Base-by-base conservation (phyloP, 257 asterid species). In the Echites panduratus region DNA sequence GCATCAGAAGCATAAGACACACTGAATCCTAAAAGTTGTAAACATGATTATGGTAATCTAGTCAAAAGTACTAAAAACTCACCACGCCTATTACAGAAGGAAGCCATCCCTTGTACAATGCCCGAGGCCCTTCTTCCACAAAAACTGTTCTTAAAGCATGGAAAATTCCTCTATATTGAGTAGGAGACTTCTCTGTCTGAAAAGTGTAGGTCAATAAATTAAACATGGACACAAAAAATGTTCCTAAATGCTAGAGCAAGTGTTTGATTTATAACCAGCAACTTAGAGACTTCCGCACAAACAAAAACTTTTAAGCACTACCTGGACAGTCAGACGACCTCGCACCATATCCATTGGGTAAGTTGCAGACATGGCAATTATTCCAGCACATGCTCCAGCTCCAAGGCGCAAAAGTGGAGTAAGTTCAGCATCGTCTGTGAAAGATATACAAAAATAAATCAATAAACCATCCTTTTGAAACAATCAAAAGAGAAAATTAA, bases 381-480 rank as follows among this genome's bases (percentile, higher is more conserved):
- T 93, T 77, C 98, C 98, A 81, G 98, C 98, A 86, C 96, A 89
- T 70, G 98, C 98, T 78, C 98, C 98, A 69, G 98, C 98, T 68
- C 89, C 98, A 79, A 93, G 86, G 69, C 98, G 97, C 74, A 92
- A 70, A 73, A 90, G 59, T 80, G 97, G 97, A 81, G 91, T 89
- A 75, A 89, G 89, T 79, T 85, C 84, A 77, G 96, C 97, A 62
- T 92, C 92, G 85, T 84, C 96, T 92, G 86, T 70, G 66, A 70
- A 66, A 75, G 73, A 43, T 24, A 71, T 9, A 48, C 20, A n/a
- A 71, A 59, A 58, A 12, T 29, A 72, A 58, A 72, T 59, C 40
- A 44, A 32, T 9, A 19, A 48, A 2, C 44, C 17, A 26, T 45
- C 69, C 41, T 45, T 59, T 41, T 40, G 64, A 56, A 54, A 38